Base-by-base conservation (phyloP, 1,284 basidiomycete genomes). In the Apiotrichum siamense region DNA sequence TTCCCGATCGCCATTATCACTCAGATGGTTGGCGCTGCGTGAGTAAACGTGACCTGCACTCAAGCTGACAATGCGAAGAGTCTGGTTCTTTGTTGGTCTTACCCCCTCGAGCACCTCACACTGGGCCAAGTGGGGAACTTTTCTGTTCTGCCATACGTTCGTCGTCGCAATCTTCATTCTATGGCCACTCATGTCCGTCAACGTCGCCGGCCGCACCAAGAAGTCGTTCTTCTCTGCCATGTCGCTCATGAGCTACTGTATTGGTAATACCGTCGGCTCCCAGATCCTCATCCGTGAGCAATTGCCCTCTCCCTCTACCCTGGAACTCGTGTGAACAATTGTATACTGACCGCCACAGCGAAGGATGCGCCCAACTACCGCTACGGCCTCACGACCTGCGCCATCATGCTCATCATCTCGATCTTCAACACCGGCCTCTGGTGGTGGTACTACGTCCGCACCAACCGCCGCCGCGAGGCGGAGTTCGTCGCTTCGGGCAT, bases 201-300 rank as follows among this genome's bases (percentile, higher is more conserved):
- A 67, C 46, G 54, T 58, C 29, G 64, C 62, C 29, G 64, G 64
- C 5, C 53, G 64, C 25, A 66, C 62, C 39, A 66, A 66, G 57
- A 66, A 66, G 55, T 52, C 58, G 11, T 61, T 59, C 41, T 47
- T 62, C 27, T 39, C 39, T 5, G 60, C 50, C 15, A 49, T 35
- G 1, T 47, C 15, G 4, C 44, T 60, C n/a, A 55, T 64, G 47
- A 55, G 49, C n/a, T 66, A 63, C 60, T 64, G 61, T 41, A 45
- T 49, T 7, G 64, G 64, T 13, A 66, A 60, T 50, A 40, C 52
- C 18, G 36, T 63, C 35, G 64, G 64, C 24, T 58, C 61, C 4
- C 62, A 64, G 43, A 58, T 61, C 23, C 58, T 64, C 52, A 33
- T 58, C 17, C 50, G 47, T 49, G 23, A 49, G 47, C n/a, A n/a